Evolutionary conservation across 139 green algal species (phyloP), one percentile per base, ranked within the genome.

Genomic region (Chlorella sp.): DNA sequence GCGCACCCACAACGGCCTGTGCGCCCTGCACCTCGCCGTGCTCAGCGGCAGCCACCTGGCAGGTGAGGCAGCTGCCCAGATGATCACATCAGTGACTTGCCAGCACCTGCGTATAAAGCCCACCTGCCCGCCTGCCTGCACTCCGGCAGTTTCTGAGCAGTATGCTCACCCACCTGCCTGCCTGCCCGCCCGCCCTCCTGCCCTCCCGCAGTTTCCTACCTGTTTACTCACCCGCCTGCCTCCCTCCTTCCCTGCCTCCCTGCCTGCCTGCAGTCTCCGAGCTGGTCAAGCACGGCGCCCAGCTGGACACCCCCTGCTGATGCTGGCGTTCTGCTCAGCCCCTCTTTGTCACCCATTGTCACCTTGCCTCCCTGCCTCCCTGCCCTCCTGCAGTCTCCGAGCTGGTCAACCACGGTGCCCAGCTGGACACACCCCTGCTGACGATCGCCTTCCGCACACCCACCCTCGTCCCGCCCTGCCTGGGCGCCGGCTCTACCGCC

Each of bases 291-390:
- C 61, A 76, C 0, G 84, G 84, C 66, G 84, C 84, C 4, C 84
- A 88, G 84, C 84, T 88, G 84, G 84, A 88, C 68, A 81, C 68
- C 84, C 84, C 21, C 84, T 88, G 84, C 84, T 88, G 39, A 37
- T 68, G 7, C 28, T 66, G 28, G 68, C 37, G 66, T 53, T 88
- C 36, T 39, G 84, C 14, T 19, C 68, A 16, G 66, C 66, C 24
- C 11, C 30, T 9, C 39, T 88, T n/a, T n/a, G n/a, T n/a, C n/a
- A n/a, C n/a, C n/a, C n/a, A n/a, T n/a, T n/a, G n/a, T n/a, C n/a
- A n/a, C n/a, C n/a, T n/a, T n/a, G n/a, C n/a, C n/a, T n/a, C n/a
- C 15, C 11, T 15, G 71, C 32, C 36, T 32, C n/a, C 26, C 37
- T 32, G 36, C 73, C 34, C 32, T 71, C 48, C 57, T 48, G 37